These are phyloP conservation scores for Tephrocybe rancida DNA, from an alignment of 768 basidiomycete genomes.

Conservation along the genomic window DNA sequence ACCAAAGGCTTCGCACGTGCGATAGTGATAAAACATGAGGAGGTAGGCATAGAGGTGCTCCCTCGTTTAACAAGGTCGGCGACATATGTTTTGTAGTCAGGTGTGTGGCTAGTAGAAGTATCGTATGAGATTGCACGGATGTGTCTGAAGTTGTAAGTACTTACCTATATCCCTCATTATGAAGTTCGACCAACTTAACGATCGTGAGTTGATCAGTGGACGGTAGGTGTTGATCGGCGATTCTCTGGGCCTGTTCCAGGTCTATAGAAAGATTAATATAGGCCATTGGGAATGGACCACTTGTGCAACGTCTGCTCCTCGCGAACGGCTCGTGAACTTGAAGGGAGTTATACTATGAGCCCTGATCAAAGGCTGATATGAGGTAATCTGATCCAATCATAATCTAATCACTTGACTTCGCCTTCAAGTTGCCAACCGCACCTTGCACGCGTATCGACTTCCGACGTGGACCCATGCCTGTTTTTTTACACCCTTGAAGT, in stretches of 20 bases:
- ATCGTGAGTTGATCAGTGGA: slow-evolving; percentile 9
- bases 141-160: neutral
- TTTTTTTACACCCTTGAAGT: no score
- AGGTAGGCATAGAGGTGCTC: slow-evolving; percentile 3
- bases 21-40: slow-evolving; percentile 33
- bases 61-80: slow-evolving; percentile 15
- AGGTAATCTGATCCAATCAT: no score
- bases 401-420: no score
- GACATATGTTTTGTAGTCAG: slow-evolving; percentile 20
- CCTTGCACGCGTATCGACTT: no score
- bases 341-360: no score
- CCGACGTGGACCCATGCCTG: no score
- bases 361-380: no score
- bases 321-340: no score
- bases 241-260: slow-evolving; percentile 13
- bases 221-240: slow-evolving; percentile 15
- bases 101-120: slow-evolving; percentile 12
- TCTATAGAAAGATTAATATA: slow-evolving; percentile 12
- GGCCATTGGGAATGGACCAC: neutral
- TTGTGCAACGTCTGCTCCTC: no score
- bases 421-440: no score
- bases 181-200: slow-evolving; percentile 12
- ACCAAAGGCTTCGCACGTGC: slow-evolving; percentile 14
- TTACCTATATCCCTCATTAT: slow-evolving; percentile 20
- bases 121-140: neutral